phyloP scores from a whole-genome alignment of 441 rosid species.

The Mallotus japonicus region DNA sequence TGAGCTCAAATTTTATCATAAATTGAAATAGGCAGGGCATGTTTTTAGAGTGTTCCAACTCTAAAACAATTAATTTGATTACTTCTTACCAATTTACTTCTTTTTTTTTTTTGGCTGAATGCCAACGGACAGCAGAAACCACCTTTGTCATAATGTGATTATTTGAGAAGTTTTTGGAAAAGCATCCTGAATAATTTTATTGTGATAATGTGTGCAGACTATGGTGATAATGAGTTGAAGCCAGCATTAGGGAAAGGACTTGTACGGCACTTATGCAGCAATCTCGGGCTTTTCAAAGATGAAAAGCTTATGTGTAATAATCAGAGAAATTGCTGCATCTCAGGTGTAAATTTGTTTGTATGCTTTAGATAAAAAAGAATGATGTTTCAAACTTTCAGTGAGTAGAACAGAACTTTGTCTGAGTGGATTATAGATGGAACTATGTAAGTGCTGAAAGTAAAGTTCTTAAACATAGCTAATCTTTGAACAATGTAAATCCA shows the following conservation, averaged over 20 bases:
- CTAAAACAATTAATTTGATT: neutral
- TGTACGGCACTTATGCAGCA: neutral
- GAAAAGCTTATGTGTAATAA: neutral
- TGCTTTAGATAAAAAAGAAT: neutral
- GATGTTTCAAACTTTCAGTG: neutral
- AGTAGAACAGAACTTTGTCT: neutral
- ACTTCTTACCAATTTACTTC: neutral
- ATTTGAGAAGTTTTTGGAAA: neutral
- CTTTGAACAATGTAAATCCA: neutral
- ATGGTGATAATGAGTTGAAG: neutral
- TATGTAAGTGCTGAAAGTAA: neutral
- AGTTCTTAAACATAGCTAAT: neutral
- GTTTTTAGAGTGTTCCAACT: neutral
- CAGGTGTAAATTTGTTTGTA: neutral
- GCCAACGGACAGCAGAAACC: neutral
- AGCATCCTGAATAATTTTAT: neutral
- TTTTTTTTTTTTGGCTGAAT: neutral
- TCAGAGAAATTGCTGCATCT: neutral
- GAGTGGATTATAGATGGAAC: neutral
- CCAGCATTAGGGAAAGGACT: constrained; percentile 1
- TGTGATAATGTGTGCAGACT: neutral
- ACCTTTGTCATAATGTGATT: neutral
- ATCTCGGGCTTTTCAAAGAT: no score
- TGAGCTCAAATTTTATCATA: neutral
- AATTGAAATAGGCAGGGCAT: neutral